Conservation (phyloP, 2,329 filamentous ascomycete species). For the Laburnicola sp. region DNA sequence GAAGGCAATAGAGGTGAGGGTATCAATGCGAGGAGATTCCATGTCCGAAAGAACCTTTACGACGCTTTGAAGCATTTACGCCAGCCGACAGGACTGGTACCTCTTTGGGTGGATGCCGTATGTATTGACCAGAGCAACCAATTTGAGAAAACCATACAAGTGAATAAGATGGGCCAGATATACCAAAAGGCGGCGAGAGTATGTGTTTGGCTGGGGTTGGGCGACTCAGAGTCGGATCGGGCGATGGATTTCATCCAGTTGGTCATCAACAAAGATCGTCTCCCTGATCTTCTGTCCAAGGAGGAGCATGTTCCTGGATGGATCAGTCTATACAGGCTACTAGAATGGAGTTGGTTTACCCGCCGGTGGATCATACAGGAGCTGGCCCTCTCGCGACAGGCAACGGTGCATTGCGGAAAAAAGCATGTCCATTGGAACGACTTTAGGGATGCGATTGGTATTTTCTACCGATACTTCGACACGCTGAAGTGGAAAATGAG, state of each 20-base stretch:
- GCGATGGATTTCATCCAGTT: background rate
- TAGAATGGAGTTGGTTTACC: slow-evolving; percentile 5
- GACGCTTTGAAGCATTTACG: background rate
- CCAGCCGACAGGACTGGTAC: background rate
- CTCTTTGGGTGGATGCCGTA: background rate
- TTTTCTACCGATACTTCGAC: slow-evolving; percentile 17
- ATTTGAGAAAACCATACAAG: background rate
- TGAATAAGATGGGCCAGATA: background rate
- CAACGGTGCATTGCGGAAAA: slow-evolving; percentile 9
- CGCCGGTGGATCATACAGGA: slow-evolving; percentile 19
- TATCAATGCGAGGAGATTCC: too few relatives aligned
- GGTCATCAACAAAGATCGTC: background rate
- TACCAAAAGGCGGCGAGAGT: background rate
- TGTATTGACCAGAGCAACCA: background rate
- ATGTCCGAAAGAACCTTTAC: background rate
- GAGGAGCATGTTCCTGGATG: slow-evolving; percentile 1
- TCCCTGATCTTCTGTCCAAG: background rate
- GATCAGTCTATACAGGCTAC: background rate
- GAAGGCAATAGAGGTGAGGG: too few relatives aligned
- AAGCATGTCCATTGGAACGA: slow-evolving; percentile 35
- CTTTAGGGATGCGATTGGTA: slow-evolving; percentile 22
- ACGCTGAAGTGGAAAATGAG: slow-evolving; percentile 5
- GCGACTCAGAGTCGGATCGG: background rate
- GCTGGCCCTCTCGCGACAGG: slow-evolving; percentile 10
- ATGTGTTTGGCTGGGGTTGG: background rate